Percentiles rank a stretch among this genome's conserved stretches.
phyloP scores from a whole-genome alignment of 2,329 filamentous ascomycete genomes.

The Xylariaceae sp. region DNA sequence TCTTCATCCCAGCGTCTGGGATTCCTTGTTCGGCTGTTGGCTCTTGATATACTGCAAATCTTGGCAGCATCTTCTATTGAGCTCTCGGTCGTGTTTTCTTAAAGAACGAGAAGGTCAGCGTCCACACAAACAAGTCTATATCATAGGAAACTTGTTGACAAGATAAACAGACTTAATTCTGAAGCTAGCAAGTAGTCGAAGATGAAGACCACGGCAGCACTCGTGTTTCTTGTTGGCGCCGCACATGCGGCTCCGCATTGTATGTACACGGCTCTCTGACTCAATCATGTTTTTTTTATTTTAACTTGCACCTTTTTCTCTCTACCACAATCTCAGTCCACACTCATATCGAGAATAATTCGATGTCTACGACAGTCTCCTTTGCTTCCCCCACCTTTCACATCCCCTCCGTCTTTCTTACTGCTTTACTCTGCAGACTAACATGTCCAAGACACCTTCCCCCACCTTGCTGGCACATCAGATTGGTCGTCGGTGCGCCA shows the following conservation, averaged over 20 bases:
- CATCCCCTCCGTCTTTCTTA: background rate
- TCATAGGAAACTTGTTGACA: background rate
- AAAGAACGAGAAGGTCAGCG: background rate
- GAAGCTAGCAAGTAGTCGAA: conserved; percentile 6
- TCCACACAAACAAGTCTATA: background rate
- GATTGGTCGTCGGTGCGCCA: conserved; percentile 45
- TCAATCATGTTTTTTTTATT: background rate
- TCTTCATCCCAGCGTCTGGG: background rate
- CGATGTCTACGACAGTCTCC: too few relatives aligned
- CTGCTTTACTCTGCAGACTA: background rate
- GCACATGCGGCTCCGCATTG: conserved; percentile 39
- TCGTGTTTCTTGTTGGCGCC: conserved; percentile 29
- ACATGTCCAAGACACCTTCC: conserved; percentile 38
- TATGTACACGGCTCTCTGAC: conserved; percentile 23
- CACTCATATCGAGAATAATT: too few relatives aligned
- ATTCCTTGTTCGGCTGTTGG: background rate
- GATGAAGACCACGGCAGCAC: conserved; percentile 31
- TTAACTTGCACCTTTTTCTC: background rate
- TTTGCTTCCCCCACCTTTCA: too few relatives aligned
- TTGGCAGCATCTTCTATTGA: background rate
- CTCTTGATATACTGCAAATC: background rate
- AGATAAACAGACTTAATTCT: background rate
- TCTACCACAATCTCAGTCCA: too few relatives aligned
- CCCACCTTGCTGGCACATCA: conserved; percentile 37
- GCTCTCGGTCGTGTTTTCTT: background rate